Percentiles rank a stretch among this genome's conserved stretches.
Conservation (phyloP, 2,329 filamentous ascomycete species). For the Aspergillus awamori region DNA sequence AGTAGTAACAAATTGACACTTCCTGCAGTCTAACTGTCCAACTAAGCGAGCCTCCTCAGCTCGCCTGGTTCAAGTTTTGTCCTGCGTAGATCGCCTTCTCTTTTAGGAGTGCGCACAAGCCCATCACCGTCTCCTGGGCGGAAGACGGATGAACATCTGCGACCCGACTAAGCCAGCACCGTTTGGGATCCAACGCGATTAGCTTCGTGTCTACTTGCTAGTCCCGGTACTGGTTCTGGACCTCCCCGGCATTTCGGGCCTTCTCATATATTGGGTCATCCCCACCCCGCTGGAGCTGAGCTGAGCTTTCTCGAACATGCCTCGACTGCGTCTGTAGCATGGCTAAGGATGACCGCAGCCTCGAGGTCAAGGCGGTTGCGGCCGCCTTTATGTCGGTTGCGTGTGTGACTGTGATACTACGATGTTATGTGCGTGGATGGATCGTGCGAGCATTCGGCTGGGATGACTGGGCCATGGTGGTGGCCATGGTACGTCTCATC, state of each 20-base stretch:
- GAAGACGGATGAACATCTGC: background rate
- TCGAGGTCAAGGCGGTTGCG: constrained; percentile 29
- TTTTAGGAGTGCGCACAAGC: background rate
- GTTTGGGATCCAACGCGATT: background rate
- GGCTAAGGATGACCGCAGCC: constrained; percentile 25
- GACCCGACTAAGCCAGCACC: background rate
- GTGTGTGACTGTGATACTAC: constrained; percentile 30
- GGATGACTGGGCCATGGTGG: constrained; percentile 38
- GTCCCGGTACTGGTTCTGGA: background rate
- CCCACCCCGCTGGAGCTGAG: background rate
- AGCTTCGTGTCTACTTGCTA: background rate
- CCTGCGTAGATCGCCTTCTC: constrained; percentile 1
- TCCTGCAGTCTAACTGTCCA: background rate
- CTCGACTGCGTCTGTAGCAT: constrained; percentile 12
- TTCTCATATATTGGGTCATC: constrained; percentile 1
- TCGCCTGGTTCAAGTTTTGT: background rate
- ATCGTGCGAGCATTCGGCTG: constrained; percentile 38
- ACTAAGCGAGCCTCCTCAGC: background rate
- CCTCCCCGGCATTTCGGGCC: constrained; percentile 1
- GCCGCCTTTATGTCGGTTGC: constrained; percentile 34
- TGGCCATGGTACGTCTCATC: constrained; percentile 27
- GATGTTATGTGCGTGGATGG: constrained; percentile 36
- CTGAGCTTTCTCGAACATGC: constrained; percentile 5
- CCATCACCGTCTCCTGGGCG: background rate
- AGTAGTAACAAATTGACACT: background rate